Percentiles rank a stretch among this genome's conserved stretches.
phyloP scores from a whole-genome alignment of 176 grass and related monocot genomes.

The sorghum (Sorghum bicolor) region DNA sequence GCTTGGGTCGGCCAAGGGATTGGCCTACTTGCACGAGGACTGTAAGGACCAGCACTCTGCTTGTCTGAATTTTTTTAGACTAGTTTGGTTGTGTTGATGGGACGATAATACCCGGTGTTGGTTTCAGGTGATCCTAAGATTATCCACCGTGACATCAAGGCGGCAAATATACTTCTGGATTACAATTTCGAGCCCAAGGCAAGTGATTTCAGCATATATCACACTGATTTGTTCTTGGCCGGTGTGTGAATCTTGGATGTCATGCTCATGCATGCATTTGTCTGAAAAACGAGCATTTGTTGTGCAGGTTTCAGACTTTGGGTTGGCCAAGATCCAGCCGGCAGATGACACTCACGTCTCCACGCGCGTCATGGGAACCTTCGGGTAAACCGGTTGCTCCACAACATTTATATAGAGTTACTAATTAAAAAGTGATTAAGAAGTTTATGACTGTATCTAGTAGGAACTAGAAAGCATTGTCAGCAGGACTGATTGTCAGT shows the following conservation, averaged over 20 bases:
- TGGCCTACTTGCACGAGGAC: slow-evolving; percentile 89
- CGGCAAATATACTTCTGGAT: slow-evolving; percentile 83
- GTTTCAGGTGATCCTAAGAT: slow-evolving; percentile 78
- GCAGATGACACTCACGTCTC: slow-evolving; percentile 50
- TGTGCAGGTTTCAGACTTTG: slow-evolving; percentile 86
- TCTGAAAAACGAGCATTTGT: background rate
- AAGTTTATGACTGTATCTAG: background rate
- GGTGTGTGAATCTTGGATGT: background rate
- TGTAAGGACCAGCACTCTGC: slow-evolving; percentile 43
- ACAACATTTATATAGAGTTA: background rate
- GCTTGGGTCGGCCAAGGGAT: slow-evolving; percentile 67
- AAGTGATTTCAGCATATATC: background rate
- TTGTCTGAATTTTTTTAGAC: background rate
- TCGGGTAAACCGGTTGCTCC: slow-evolving; percentile 47
- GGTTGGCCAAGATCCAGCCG: slow-evolving; percentile 65
- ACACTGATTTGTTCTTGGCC: background rate
- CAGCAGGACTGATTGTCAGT: background rate
- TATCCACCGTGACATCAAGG: slow-evolving; percentile 94
- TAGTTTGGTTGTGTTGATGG: background rate
- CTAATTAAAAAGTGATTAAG: no score
- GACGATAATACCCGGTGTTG: background rate
- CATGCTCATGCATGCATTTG: background rate
- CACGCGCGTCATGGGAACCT: slow-evolving; percentile 72
- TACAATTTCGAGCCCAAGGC: slow-evolving; percentile 80
- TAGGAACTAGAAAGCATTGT: background rate